Base-by-base conservation (phyloP, 306 rosid species). In the Sophora flavescens region DNA sequence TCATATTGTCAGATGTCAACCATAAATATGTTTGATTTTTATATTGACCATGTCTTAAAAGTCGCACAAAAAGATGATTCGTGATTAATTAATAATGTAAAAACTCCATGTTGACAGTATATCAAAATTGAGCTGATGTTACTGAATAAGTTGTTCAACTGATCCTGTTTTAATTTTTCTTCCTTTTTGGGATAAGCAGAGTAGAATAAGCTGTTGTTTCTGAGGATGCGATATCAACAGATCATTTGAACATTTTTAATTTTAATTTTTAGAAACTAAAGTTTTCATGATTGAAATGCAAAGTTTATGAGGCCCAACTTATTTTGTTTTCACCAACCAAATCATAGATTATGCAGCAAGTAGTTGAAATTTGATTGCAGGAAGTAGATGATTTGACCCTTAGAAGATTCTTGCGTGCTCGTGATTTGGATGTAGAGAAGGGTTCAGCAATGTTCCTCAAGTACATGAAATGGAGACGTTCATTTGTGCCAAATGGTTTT, bases 381-480 rank as follows among this genome's bases (percentile, higher is more conserved):
- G 94, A 53, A 64, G 86, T 68, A 32, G 90, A 89, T 82, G 91
- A 87, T 69, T 72, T 75, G 72, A 87, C 64, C 68, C 70, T 89
- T 4, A 84, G 94, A 77, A 87, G 91, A 61, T 82, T 89, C 66
- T 75, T 89, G 79, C 81, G 81, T 1, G 94, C 94, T 72, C 91
- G 91, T 35, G 77, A 72, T 60, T 82, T 86, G 12, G 80, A 89
- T 33, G 77, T 87, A 36, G 87, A 84, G 16, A 83, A 84, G 30
- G 90, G 81, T 75, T 84, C 91, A 1, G 69, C 85, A 2, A 78
- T 87, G 83, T 78, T 89, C 74, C 85, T 89, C 4, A 87, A 87
- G 85, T 87, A 84, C 73, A 61, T 86, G 86, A 87, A 78, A 56
- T 89, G 94, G 94, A 89, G 61, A 52, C 83, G 63, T 13, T 38